Percentiles rank a stretch among this genome's conserved stretches.
phyloP scores from a whole-genome alignment of 2,329 filamentous ascomycete genomes.

The Pseudogymnoascus sp. region DNA sequence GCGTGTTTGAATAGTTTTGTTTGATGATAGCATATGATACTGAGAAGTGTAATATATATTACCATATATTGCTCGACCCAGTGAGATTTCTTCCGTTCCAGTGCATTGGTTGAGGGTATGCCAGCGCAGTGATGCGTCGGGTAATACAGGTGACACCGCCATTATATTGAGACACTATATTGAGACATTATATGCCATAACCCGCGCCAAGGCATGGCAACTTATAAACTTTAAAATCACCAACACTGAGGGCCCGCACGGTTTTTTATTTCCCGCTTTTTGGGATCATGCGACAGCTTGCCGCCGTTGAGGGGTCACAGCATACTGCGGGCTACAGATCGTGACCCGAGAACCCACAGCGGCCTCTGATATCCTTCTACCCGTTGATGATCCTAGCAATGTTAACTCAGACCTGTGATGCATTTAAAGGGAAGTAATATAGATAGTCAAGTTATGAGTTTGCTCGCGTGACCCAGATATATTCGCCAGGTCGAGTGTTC shows the following conservation, averaged over 20 bases:
- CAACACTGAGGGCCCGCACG: neutral
- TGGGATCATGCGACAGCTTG: neutral
- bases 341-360: neutral
- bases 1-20: neutral
- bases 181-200: neutral
- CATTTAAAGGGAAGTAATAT: no score
- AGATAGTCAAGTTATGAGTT: no score
- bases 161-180: neutral
- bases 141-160: neutral
- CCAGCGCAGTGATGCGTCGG: neutral
- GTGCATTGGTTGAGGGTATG: neutral
- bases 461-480: neutral
- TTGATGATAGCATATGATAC: neutral
- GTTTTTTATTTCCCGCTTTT: neutral
- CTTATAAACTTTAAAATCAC: neutral
- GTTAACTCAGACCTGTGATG: neutral
- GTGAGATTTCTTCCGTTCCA: neutral
- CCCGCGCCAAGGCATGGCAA: neutral
- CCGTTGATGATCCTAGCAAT: neutral
- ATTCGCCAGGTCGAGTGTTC: neutral
- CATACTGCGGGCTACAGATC: neutral
- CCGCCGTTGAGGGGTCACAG: neutral
- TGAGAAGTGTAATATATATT: conserved; percentile 1
- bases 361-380: neutral
- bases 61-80: neutral